Evolutionary conservation across 2,329 filamentous ascomycete species (phyloP).

Genomic region (Talaromyces albobiverticillius): DNA sequence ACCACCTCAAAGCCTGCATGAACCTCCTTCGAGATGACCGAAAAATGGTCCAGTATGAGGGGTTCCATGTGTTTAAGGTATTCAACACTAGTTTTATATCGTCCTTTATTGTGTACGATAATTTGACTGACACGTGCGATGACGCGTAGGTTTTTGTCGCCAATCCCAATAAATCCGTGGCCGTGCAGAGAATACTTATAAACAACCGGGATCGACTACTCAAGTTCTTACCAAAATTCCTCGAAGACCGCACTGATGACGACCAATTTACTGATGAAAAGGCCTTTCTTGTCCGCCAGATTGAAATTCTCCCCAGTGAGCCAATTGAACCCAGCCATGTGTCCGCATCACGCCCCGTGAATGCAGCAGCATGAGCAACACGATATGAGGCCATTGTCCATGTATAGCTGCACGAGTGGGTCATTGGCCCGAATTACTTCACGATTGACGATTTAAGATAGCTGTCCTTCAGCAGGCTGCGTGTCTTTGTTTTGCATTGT

Average conservation of each 20-base stretch:
- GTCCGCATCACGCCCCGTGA: constrained; percentile 22
- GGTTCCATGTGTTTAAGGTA: constrained; percentile 97
- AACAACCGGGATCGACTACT: constrained; percentile 93
- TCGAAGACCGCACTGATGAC: constrained; percentile 93
- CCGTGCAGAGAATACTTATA: constrained; percentile 90
- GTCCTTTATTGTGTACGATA: neutral
- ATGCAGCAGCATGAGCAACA: constrained; percentile 23
- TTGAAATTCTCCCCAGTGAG: constrained; percentile 53
- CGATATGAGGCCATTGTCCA: neutral
- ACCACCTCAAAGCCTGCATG: constrained; percentile 98
- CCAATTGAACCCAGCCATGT: constrained; percentile 36
- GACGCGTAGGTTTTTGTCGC: constrained; percentile 78
- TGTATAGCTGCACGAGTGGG: neutral
- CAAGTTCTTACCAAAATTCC: constrained; percentile 82
- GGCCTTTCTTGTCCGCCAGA: constrained; percentile 94
- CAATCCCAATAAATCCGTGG: constrained; percentile 96
- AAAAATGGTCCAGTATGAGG: constrained; percentile 99
- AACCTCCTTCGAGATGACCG: constrained; percentile 91
- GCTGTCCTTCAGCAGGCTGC: neutral
- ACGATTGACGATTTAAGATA: constrained; percentile 5
- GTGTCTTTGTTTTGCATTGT: neutral
- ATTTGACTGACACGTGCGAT: constrained; percentile 20
- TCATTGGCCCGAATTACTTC: neutral
- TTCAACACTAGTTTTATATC: neutral
- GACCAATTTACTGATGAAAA: constrained; percentile 99